A percentile compares a stretch with the other conserved stretches of the same genome.
phyloP scores from a whole-genome alignment of 2,329 filamentous ascomycete species.

The Chalara sp. region DNA sequence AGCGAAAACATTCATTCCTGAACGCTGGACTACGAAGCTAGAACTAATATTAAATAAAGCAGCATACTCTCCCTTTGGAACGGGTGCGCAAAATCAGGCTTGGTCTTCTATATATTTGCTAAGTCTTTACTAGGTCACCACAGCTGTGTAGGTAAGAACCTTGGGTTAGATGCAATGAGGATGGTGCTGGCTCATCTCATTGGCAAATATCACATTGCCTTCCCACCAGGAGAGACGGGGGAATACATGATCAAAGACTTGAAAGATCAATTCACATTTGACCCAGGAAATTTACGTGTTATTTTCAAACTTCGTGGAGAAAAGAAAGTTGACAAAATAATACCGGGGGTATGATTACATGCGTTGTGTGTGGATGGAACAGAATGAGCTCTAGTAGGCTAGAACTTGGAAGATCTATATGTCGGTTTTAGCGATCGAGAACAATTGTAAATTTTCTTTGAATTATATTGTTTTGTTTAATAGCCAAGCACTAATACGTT shows the following conservation, averaged over 20 bases:
- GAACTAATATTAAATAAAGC: slow-evolving; percentile 17
- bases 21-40: slow-evolving; percentile 16
- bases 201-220: slow-evolving; percentile 2
- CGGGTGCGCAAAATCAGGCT: slow-evolving; percentile 10
- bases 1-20: slow-evolving; percentile 13
- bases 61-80: slow-evolving; percentile 22
- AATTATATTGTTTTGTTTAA: too few relatives aligned
- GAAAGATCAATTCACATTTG: slow-evolving; percentile 3
- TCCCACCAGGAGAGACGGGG: slow-evolving; percentile 4
- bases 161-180: slow-evolving; percentile 4
- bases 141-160: slow-evolving; percentile 5
- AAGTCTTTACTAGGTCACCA: slow-evolving; percentile 7
- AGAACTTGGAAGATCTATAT: too few relatives aligned
- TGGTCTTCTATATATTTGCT: neutral
- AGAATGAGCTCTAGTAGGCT: too few relatives aligned
- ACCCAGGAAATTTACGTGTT: neutral
- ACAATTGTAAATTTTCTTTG: too few relatives aligned
- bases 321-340: neutral
- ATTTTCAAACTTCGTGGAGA: neutral
- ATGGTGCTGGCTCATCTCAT: slow-evolving; percentile 2
- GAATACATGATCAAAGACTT: neutral
- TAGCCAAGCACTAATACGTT: too few relatives aligned
- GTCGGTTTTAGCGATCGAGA: too few relatives aligned
- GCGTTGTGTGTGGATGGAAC: too few relatives aligned
- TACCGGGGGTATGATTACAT: too few relatives aligned